phyloP scores from a whole-genome alignment of 2,329 filamentous ascomycete species.

The Apiospora pterosperma region DNA sequence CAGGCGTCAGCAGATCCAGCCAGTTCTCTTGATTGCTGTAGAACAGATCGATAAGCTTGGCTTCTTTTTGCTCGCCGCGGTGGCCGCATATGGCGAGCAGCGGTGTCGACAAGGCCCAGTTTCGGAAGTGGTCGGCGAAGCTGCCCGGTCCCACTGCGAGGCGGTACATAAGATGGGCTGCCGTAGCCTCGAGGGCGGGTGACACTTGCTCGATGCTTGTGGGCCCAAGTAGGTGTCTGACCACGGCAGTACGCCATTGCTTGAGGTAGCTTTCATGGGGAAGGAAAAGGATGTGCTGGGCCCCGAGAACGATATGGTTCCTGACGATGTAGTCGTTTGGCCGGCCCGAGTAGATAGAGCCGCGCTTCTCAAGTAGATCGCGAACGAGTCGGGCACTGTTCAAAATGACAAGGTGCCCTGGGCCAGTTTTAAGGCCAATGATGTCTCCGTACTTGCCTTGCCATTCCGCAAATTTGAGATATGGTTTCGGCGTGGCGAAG shows the following conservation, averaged over 20 bases:
- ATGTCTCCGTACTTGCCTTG: constrained; percentile 10
- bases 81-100: constrained; percentile 9
- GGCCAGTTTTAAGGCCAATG: constrained; percentile 11
- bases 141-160: constrained; percentile 1
- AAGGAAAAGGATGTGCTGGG: constrained; percentile 6
- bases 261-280: constrained; percentile 6
- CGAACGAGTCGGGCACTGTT: constrained; percentile 7
- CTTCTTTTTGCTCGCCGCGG: constrained; percentile 4
- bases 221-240: constrained; percentile 3
- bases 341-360: constrained; percentile 10
- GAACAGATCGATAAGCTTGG: constrained; percentile 3
- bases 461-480: constrained; percentile 5
- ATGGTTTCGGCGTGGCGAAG: constrained; percentile 6
- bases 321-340: constrained; percentile 5
- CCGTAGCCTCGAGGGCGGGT: constrained; percentile 6
- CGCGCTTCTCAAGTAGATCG: constrained; percentile 10
- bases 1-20: constrained; percentile 8
- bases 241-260: constrained; percentile 3
- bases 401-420: constrained; percentile 10
- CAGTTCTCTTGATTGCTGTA: constrained; percentile 10
- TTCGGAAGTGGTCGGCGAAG: constrained; percentile 5
- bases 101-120: constrained; percentile 6
- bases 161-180: constrained; percentile 5
- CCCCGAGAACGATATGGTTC: constrained; percentile 8
- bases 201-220: not conserved